Percentiles rank a stretch among this genome's conserved stretches.
Evolutionary conservation across 106 monocot species (phyloP).

Genomic region (Platanthera zijinensis): DNA sequence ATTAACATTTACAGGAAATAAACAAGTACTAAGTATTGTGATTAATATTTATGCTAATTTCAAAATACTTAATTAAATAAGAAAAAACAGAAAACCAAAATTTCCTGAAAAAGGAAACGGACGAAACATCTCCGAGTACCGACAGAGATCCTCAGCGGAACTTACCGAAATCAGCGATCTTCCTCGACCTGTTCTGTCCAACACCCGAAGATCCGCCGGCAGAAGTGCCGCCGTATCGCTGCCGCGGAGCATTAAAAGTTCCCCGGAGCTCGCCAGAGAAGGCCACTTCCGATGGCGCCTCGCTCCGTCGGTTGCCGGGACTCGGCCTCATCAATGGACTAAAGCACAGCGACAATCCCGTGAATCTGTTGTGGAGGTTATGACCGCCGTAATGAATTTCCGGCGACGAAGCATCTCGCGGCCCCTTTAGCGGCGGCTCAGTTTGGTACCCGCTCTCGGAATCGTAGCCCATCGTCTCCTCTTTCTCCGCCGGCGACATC

Average conservation of each 20-base stretch:
- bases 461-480: constrained; percentile 1
- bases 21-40: no score
- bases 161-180: constrained; percentile 20
- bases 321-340: constrained; percentile 17
- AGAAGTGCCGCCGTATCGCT: not conserved
- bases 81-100: no score
- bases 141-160: constrained; percentile 1
- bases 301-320: not conserved
- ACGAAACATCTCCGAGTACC: no score
- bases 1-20: no score
- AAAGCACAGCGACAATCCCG: constrained; percentile 7
- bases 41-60: no score
- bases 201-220: not conserved
- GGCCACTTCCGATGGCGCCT: constrained; percentile 3
- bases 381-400: not conserved
- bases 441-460: constrained; percentile 16
- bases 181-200: constrained; percentile 21
- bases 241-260: not conserved
- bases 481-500: constrained; percentile 9
- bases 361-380: not conserved
- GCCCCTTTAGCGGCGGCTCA: constrained; percentile 6
- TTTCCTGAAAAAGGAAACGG: no score
- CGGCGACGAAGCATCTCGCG: not conserved
- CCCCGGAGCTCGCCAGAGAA: constrained; percentile 12
- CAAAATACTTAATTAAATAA: no score